Conservation (phyloP, 2,329 filamentous ascomycete species). For the Cladophialophora psammophila region DNA sequence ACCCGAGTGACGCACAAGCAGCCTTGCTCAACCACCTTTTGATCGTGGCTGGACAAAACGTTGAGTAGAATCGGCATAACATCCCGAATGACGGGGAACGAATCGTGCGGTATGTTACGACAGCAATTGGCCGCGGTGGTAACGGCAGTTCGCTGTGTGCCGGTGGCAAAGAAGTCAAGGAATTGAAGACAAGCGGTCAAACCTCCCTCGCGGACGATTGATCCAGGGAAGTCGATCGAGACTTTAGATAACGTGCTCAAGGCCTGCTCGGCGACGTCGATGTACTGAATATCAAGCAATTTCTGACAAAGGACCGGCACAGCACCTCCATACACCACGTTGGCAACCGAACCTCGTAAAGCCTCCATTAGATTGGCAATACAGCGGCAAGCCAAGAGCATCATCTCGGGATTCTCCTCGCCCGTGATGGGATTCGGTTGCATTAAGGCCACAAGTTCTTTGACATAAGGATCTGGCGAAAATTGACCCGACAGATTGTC, state of each 20-base stretch:
- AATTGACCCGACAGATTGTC: conserved; percentile 96
- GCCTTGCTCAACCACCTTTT: conserved; percentile 95
- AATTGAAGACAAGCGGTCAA: conserved; percentile 95
- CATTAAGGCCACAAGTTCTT: conserved; percentile 92
- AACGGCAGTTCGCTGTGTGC: conserved; percentile 94
- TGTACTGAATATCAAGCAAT: conserved; percentile 93
- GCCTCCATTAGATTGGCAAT: conserved; percentile 98
- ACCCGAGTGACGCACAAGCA: conserved; percentile 95
- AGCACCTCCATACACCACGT: conserved; percentile 96
- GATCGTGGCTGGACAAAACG: conserved; percentile 89
- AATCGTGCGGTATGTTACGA: conserved; percentile 92
- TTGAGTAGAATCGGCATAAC: conserved; percentile 96
- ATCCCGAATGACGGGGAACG: conserved; percentile 87
- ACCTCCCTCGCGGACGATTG: conserved; percentile 94
- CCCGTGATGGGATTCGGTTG: conserved; percentile 79
- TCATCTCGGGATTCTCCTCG: conserved; percentile 94
- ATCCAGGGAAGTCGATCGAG: conserved; percentile 91
- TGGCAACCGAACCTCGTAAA: conserved; percentile 87
- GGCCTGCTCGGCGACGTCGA: conserved; percentile 95
- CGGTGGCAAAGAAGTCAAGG: conserved; percentile 96
- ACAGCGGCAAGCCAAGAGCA: conserved; percentile 94
- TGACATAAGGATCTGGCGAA: conserved; percentile 91
- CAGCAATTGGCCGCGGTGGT: conserved; percentile 98
- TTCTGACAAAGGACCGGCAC: conserved; percentile 95
- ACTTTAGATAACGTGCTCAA: conserved; percentile 97